A percentile compares a stretch with the other conserved stretches of the same genome.
Conservation (phyloP, 129 eudicot species). For the Flaveria robusta region DNA sequence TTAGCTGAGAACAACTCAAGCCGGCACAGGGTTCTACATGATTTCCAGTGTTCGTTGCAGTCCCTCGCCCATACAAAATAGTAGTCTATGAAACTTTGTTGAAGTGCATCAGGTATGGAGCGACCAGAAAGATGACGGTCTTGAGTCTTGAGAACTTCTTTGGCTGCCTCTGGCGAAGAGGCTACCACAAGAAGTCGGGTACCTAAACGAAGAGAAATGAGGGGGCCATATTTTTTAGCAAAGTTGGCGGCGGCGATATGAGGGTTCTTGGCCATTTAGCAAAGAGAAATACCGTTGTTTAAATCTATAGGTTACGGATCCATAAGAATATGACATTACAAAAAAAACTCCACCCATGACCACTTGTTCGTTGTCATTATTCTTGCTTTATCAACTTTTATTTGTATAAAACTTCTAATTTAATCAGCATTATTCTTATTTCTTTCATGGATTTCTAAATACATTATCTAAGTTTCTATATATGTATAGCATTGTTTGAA, state of each 20-base stretch:
- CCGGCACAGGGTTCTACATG: conserved; percentile 21
- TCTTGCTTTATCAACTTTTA: too few species aligned
- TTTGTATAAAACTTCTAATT: too few species aligned
- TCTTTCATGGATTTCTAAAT: too few species aligned
- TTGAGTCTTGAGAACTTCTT: conserved; percentile 34
- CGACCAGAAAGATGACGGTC: conserved; percentile 39
- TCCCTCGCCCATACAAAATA: conserved; percentile 30
- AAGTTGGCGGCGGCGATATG: conserved; percentile 22
- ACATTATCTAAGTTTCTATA: too few species aligned
- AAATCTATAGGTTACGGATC: too few species aligned
- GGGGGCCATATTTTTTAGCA: conserved; percentile 33
- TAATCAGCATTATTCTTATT: too few species aligned
- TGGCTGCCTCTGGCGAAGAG: conserved; percentile 38
- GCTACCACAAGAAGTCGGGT: conserved; percentile 38
- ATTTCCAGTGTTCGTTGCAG: conserved; percentile 33
- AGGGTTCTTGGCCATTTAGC: conserved; percentile 29
- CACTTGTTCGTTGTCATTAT: too few species aligned
- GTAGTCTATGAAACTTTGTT: not conserved
- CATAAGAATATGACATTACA: too few species aligned
- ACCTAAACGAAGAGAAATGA: conserved; percentile 38
- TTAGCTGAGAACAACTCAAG: conserved; percentile 33
- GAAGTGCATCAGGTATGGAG: conserved; percentile 20
- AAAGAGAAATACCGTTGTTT: too few species aligned
- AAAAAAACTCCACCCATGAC: too few species aligned
- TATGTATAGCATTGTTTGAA: too few species aligned